Conservation (phyloP, 192 early-diverging fungal species). For the Rhizoclosmatium sp. region DNA sequence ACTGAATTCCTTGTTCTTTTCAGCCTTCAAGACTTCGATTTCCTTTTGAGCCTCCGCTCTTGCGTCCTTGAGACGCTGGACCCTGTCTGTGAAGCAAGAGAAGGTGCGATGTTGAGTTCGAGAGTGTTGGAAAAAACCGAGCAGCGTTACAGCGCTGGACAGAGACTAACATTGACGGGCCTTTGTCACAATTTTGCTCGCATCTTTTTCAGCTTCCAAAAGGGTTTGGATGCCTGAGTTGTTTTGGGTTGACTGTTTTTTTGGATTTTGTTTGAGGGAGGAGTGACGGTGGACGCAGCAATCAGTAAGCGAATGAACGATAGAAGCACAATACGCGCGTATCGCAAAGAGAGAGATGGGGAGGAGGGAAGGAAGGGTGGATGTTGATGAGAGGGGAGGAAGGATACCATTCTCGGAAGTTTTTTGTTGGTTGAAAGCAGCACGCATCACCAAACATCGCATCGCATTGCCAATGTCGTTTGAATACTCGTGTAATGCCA, state of each 20-base stretch:
- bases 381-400: background rate
- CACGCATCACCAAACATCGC: too few species aligned
- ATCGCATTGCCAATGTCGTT: background rate
- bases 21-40: conserved; percentile 83
- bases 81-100: conserved; percentile 69
- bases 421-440: background rate
- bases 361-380: background rate
- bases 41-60: conserved; percentile 92
- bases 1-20: conserved; percentile 84
- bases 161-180: conserved; percentile 81
- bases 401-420: background rate
- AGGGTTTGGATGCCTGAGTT: conserved; percentile 95
- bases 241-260: conserved; percentile 50
- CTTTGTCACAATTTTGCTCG: conserved; percentile 90
- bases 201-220: conserved; percentile 97
- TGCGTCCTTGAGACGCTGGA: conserved; percentile 94
- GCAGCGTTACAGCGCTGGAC: background rate
- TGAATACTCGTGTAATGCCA: background rate
- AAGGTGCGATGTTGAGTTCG: background rate
- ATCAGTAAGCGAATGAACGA: too few species aligned
- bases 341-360: background rate
- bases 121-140: background rate
- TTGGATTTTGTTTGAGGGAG: too few species aligned
- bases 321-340: too few species aligned
- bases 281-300: too few species aligned